Conservation (phyloP, 2,329 filamentous ascomycete species). For the Alternaria incomplexa region DNA sequence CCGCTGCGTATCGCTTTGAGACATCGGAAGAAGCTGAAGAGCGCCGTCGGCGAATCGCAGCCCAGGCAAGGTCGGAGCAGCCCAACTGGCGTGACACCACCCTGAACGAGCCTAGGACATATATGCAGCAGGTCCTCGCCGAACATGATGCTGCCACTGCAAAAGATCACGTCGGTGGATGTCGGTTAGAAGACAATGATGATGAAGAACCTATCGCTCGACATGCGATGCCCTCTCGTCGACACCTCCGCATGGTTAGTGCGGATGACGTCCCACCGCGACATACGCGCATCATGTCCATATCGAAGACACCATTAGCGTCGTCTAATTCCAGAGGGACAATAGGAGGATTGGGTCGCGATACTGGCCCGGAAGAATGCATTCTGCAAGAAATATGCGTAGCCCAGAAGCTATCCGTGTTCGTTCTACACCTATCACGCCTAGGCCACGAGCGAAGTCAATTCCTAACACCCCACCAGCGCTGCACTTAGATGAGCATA, state of each 20-base stretch:
- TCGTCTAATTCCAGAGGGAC: background rate
- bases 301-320: background rate
- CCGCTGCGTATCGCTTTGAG: background rate
- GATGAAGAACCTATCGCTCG: background rate
- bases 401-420: background rate
- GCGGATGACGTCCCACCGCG: background rate
- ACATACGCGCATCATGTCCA: background rate
- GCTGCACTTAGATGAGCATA: background rate
- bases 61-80: background rate
- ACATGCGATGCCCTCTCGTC: background rate
- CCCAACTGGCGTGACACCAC: background rate
- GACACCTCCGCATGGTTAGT: background rate
- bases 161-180: too few relatives aligned
- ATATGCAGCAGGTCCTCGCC: background rate
- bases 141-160: background rate
- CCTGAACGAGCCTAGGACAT: background rate
- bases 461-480: background rate
- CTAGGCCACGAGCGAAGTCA: background rate
- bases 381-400: background rate
- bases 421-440: background rate
- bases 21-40: background rate
- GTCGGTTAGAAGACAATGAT: background rate
- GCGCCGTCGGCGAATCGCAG: background rate
- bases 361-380: background rate
- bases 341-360: background rate